phyloP scores from a whole-genome alignment of 2,329 filamentous ascomycete genomes.

The Colletotrichum lupini region DNA sequence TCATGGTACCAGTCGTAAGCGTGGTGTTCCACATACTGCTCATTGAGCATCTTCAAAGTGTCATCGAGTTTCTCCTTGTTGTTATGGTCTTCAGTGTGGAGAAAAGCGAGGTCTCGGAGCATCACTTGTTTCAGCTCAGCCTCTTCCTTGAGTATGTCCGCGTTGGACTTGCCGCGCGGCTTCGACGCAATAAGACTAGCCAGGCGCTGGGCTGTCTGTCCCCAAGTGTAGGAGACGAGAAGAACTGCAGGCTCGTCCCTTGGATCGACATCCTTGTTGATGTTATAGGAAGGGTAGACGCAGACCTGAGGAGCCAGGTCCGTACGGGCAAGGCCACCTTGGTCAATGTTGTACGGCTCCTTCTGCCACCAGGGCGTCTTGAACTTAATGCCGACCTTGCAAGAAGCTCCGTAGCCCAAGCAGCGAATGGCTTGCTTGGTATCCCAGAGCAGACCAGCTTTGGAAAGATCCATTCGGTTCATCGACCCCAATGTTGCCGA shows the following conservation, averaged over 20 bases:
- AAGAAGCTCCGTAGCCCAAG: conserved; percentile 43
- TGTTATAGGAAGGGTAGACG: conserved; percentile 49
- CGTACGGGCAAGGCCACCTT: conserved; percentile 38
- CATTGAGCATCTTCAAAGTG: not conserved
- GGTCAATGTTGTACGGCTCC: not conserved
- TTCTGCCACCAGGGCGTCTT: conserved; percentile 44
- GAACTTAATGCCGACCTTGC: conserved; percentile 51
- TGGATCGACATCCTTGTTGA: conserved; percentile 22
- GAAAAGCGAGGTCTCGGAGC: too few relatives aligned
- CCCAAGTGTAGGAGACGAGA: conserved; percentile 47
- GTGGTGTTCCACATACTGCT: conserved; percentile 39
- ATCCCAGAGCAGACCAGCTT: not conserved
- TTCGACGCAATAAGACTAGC: conserved; percentile 32
- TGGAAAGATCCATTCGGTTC: conserved; percentile 42
- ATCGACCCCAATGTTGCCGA: conserved; percentile 42
- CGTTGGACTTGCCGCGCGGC: too few relatives aligned
- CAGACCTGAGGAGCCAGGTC: conserved; percentile 38
- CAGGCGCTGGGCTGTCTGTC: conserved; percentile 45
- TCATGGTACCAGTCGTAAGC: conserved; percentile 52
- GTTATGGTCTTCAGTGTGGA: not conserved
- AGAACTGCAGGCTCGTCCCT: conserved; percentile 41
- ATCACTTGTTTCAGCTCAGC: too few relatives aligned
- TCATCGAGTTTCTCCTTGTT: not conserved
- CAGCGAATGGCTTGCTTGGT: conserved; percentile 40
- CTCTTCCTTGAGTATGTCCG: too few relatives aligned